Base-by-base conservation (phyloP, 179 eudicot genomes). In the Silene noctiflora region DNA sequence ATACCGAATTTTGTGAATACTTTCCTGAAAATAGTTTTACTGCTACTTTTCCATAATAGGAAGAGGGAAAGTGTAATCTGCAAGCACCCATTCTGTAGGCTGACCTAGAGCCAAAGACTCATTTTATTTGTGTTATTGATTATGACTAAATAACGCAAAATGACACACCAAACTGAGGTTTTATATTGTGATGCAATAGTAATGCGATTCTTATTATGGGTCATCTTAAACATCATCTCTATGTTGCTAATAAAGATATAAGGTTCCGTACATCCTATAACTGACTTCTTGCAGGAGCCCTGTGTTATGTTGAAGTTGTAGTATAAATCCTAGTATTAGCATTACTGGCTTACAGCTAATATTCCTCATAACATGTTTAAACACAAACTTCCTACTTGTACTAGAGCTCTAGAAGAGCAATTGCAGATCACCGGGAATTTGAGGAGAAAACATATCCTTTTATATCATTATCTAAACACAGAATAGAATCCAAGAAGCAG, bases 321-420 rank as follows among this genome's bases (percentile, higher is more conserved):
- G 0, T 39, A 1, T 8, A 39, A 39, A 10, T 44, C 13, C 51
- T 44, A 44, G 14, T 44, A 11, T 2, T 0, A 1, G 51, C 51
- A 10, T 44, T 44, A 44, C 51, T 11, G 3, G 2, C 51, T 10
- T 44, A 44, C 51, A 10, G 51, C 51, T 44, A 44, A 44, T 9
- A 1, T 44, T 44, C 13, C 51, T 44, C 14, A 44, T 44, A 44
- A 44, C 51, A 44, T 10, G 13, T 13, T 10, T 44, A 44, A 14
- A 11, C 51, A 44, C 51, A 44, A 11, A 44, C 13, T 67, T 67
- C 53, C 21, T 22, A 60, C 8, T 60, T 74, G 35, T 31, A 22
- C 6, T 29, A 74, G 55, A 56, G 35, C 22, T n/a, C 6, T 29
- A 74, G 55, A 56, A 60, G 65, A n/a, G 63, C 60, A 71, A 20